These are phyloP conservation scores for Gossypium thurberi DNA, from an alignment of 345 rosid genomes.

Conservation along the genomic window DNA sequence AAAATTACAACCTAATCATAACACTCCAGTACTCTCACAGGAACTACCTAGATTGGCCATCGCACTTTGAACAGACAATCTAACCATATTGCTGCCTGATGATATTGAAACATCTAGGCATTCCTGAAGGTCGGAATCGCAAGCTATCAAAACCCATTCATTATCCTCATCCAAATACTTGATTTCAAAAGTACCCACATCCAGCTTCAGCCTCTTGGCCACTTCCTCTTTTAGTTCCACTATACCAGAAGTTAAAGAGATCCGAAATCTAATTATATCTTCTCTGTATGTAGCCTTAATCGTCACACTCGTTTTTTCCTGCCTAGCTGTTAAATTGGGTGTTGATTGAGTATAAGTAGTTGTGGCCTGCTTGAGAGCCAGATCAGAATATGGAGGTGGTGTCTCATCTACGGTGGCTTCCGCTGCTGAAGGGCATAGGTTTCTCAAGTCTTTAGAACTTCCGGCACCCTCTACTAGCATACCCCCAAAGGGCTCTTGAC, in stretches of 20 bases:
- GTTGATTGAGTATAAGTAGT: conserved; percentile 23
- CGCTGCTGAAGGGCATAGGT: conserved; percentile 51
- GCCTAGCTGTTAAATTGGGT: conserved; percentile 18
- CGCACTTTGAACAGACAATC: conserved; percentile 61
- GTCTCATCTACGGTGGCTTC: conserved; percentile 41
- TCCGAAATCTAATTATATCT: conserved; percentile 77
- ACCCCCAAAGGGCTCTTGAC: conserved; percentile 45
- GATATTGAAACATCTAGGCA: conserved; percentile 63
- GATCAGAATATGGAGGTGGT: conserved; percentile 19
- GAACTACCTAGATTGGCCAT: conserved; percentile 71
- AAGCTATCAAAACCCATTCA: conserved; percentile 75
- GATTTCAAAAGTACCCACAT: conserved; percentile 64
- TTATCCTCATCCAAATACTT: conserved; percentile 78
- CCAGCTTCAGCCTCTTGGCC: conserved; percentile 77
- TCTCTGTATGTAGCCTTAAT: conserved; percentile 76
- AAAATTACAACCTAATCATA: conserved; percentile 16
- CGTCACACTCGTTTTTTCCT: conserved; percentile 39
- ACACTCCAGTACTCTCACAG: conserved; percentile 77
- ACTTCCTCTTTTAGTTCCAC: conserved; percentile 72
- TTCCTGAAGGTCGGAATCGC: conserved; percentile 76
- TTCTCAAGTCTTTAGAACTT: conserved; percentile 78
- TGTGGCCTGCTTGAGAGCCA: conserved; percentile 17
- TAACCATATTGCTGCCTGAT: conserved; percentile 53
- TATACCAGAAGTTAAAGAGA: conserved; percentile 45
- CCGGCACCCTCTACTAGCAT: conserved; percentile 73